Base-by-base conservation (phyloP, 108 stramenopile species). In the Nitzschia sp. region DNA sequence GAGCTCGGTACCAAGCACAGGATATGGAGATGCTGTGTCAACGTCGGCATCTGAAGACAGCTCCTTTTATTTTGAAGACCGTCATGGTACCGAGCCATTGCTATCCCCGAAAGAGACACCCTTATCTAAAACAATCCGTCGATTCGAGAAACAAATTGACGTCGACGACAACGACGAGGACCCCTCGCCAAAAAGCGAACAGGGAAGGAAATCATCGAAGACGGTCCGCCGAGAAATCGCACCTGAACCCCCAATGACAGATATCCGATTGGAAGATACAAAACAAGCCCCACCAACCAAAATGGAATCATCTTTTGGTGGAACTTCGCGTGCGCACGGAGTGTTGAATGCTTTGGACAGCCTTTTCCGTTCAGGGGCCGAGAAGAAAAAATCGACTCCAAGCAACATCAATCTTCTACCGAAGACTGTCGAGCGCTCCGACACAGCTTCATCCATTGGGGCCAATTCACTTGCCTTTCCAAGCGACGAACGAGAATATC, bases 311-410 rank as follows among this genome's bases (percentile, higher is more conserved):
- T n/a, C n/a, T n/a, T n/a, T n/a, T n/a, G n/a, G 9, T 50, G 48
- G 48, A 19, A 50, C 9, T 5, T 31, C 17, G 29, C 55, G 30
- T 8, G 30, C 30, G 5, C 23, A 56, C 25, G 55, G 21, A 3
- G 25, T 56, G 55, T 31, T 56, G 55, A 9, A 56, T 31, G 25
- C 55, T 5, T 32, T 56, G 55, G 55, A 56, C 9, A 31, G 55
- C 9, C 2, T 56, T 6, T 56, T 56, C 11, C 30, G 25, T 21
- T 5, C 55, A 16, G 13, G 13, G 48, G 21, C 9, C 48, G 19
- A 8, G 5, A 50, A 22, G 19, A 19, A 11, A n/a, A 16, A 50
- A 50, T n/a, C 5, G 16, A 21, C 4, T 21, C 4, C 8, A 11
- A 50, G 19, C 19, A 50, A 50, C 48, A 50, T 21, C 19, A 4